phyloP scores from a whole-genome alignment of 192 early-diverging fungal genomes.

The Dispira simplex region DNA sequence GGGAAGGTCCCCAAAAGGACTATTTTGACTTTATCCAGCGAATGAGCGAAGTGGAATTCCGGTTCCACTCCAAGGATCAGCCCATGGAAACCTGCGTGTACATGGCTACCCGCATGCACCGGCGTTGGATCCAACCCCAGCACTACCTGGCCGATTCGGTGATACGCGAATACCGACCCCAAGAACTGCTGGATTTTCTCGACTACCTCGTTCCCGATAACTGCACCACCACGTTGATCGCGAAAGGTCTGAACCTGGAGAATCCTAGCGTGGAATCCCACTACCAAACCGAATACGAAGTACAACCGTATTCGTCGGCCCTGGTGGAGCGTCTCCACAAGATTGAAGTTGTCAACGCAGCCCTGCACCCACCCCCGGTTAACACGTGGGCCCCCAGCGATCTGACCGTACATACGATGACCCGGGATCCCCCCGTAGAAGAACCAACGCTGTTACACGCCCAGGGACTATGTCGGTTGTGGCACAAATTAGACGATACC shows the following conservation, averaged over 20 bases:
- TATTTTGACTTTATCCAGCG: constrained; percentile 25
- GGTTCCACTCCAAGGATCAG: constrained; percentile 59
- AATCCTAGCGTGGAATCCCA: constrained; percentile 46
- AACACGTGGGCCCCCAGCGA: constrained; percentile 81
- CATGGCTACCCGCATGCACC: constrained; percentile 63
- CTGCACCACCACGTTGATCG: constrained; percentile 35
- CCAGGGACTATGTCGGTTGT: constrained; percentile 40
- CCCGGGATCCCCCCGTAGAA: constrained; percentile 10
- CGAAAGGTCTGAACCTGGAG: constrained; percentile 23
- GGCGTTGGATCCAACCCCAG: constrained; percentile 44
- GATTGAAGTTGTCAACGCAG: constrained; percentile 24
- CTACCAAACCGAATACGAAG: constrained; percentile 69
- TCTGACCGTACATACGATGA: constrained; percentile 43
- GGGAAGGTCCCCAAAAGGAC: constrained; percentile 17
- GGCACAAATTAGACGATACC: constrained; percentile 91
- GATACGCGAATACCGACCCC: constrained; percentile 47
- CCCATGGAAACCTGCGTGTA: constrained; percentile 48
- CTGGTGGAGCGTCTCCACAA: constrained; percentile 24
- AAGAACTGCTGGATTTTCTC: constrained; percentile 44
- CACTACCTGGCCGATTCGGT: constrained; percentile 55
- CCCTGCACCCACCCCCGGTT: constrained; percentile 46
- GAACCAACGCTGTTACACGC: constrained; percentile 19
- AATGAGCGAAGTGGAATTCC: constrained; percentile 35
- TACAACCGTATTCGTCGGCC: constrained; percentile 34
- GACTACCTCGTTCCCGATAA: constrained; percentile 41